A percentile compares a stretch with the other conserved stretches of the same genome.
These are phyloP conservation scores for Aspergillus pseudonomiae DNA, from an alignment of 2,329 filamentous ascomycete species.

Conservation along the genomic window DNA sequence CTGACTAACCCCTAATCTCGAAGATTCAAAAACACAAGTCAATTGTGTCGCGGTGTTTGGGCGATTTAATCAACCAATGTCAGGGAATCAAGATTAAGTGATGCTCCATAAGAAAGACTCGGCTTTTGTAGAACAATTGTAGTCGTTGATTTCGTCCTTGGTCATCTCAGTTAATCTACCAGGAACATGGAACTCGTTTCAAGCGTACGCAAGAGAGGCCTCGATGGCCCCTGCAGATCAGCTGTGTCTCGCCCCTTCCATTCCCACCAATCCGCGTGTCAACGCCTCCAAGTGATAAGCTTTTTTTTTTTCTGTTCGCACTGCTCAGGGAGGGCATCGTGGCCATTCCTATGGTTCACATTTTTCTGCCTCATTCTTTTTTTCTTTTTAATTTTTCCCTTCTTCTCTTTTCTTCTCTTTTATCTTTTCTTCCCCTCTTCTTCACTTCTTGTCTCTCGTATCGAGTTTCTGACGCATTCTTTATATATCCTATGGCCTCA, in stretches of 20 bases:
- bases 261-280: slow-evolving; percentile 12
- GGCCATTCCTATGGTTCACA: slow-evolving; percentile 9
- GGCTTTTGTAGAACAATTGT: neutral
- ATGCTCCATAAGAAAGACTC: neutral
- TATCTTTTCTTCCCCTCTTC: slow-evolving; percentile 11
- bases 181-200: slow-evolving; percentile 1
- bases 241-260: slow-evolving; percentile 1
- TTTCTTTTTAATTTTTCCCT: slow-evolving; percentile 11
- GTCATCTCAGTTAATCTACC: neutral
- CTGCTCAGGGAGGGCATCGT: slow-evolving; percentile 2
- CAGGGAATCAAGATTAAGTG: neutral
- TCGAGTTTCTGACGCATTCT: neutral
- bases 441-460: slow-evolving; percentile 2
- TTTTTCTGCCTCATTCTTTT: slow-evolving; percentile 1
- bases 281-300: slow-evolving; percentile 4
- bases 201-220: neutral
- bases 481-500: slow-evolving; percentile 1
- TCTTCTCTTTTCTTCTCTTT: slow-evolving; percentile 2
- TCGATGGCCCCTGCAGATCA: slow-evolving; percentile 11
- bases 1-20: neutral
- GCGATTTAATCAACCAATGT: neutral
- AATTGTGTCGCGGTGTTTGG: no score
- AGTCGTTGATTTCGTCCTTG: neutral
- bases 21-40: no score
- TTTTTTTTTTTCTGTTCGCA: neutral